Conservation (phyloP, 2,329 filamentous ascomycete genomes). For the Aotearoamyces nothofagi region DNA sequence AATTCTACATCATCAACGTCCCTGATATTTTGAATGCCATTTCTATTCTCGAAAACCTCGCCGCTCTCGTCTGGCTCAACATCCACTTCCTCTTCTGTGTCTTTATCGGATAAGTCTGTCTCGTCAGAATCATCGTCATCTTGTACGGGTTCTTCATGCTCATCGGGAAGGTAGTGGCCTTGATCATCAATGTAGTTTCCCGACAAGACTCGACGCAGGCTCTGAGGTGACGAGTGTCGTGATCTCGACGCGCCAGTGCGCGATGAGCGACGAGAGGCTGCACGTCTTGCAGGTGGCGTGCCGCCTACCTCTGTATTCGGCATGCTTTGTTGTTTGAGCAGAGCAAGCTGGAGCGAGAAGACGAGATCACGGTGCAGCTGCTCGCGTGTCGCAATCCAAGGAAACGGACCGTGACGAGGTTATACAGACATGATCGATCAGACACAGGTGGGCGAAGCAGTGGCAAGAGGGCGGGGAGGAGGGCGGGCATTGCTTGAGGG, state of each 20-base stretch:
- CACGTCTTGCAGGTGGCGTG: no score
- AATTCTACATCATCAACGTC: slow-evolving; percentile 11
- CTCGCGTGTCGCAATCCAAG: no score
- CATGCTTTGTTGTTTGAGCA: no score
- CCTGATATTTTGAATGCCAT: slow-evolving; percentile 11
- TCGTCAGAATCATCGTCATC: slow-evolving; percentile 6
- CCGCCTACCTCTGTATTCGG: no score
- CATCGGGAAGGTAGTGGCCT: slow-evolving; percentile 7
- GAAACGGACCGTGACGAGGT: no score
- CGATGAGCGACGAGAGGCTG: not conserved
- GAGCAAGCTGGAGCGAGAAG: no score
- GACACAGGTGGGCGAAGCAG: no score
- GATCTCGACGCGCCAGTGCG: not conserved
- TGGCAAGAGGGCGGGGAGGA: no score
- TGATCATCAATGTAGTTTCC: slow-evolving; percentile 12
- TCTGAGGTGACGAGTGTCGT: not conserved
- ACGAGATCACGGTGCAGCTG: no score
- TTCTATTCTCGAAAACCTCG: no score
- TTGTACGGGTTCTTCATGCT: slow-evolving; percentile 3
- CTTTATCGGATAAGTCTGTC: slow-evolving; percentile 4
- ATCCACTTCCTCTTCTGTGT: not conserved
- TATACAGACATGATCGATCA: no score
- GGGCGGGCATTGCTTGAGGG: no score
- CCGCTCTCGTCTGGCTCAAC: slow-evolving; percentile 11
- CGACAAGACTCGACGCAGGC: slow-evolving; percentile 8